Evolutionary conservation across 2,329 filamentous ascomycete species (phyloP), one percentile per base, ranked within the genome.

Genomic region (Colletotrichum acutatum): DNA sequence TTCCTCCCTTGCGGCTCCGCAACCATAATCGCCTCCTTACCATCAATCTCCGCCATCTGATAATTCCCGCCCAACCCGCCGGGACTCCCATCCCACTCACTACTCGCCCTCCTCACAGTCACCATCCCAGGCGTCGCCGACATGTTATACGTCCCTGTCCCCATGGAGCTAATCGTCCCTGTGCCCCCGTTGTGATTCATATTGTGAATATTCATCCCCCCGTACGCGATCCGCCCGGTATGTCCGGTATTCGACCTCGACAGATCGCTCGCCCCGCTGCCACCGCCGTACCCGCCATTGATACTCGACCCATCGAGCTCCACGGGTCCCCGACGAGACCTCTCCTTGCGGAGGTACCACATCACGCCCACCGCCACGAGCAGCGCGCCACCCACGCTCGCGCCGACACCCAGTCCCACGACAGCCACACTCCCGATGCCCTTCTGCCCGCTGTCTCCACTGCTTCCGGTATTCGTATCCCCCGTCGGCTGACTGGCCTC

Each of bases 31-130:
- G 66, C 49, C 56, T 72, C 70, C 66, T 65, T 72, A 26, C 70
- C 70, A 2, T 72, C 70, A 26, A 72, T 72, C 60, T 72, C 70
- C 2, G 60, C 70, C 66, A 72, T 70, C 66, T 70, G 70, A 37
- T 72, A 65, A 12, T 57, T 30, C 1, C 70, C 70, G 1, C 66
- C 66, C 9, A 59, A 6, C 7, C 63, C 68, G 28, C 64, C 70
- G 2, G 66, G 66, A 34, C 70, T 69, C 7, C 46, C 66, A 5
- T 69, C 66, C 70, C 70, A 72, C 19, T 72, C 70, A 30, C 70
- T 65, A 12, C 70, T 65, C 54, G 54, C 5, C 69, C 42, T 59
- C 52, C 69, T 19, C 61, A 32, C 30, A 7, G 22, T 6, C 65
- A 63, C 42, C n/a, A 11, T 24, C 1, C 37, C 59, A 30, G 59